Evolutionary conservation across 2,329 filamentous ascomycete species (phyloP).

Genomic region (Magnaporthiopsis incrustans): DNA sequence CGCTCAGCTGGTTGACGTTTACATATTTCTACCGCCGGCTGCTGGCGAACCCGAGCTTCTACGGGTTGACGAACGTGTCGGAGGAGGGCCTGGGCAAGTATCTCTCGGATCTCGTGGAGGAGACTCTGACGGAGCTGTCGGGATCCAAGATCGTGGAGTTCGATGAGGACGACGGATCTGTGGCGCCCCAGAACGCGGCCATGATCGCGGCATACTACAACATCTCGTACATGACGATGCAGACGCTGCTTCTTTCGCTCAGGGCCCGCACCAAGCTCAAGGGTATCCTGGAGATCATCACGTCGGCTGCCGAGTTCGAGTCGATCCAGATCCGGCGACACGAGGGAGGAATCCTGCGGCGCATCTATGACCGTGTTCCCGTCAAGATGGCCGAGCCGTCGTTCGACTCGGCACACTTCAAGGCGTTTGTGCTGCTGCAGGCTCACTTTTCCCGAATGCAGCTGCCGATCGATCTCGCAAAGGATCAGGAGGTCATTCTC

Average conservation of each 20-base stretch:
- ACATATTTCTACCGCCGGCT: conserved; percentile 96
- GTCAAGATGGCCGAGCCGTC: conserved; percentile 87
- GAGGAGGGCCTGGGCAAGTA: conserved; percentile 92
- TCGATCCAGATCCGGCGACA: conserved; percentile 88
- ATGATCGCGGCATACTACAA: conserved; percentile 99
- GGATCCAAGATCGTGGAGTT: conserved; percentile 95
- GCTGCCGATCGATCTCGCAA: conserved; percentile 86
- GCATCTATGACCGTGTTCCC: conserved; percentile 88
- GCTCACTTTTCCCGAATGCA: conserved; percentile 98
- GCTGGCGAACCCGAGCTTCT: conserved; percentile 93
- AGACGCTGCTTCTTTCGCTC: conserved; percentile 90
- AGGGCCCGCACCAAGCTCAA: conserved; percentile 88
- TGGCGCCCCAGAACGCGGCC: conserved; percentile 85
- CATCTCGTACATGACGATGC: conserved; percentile 98
- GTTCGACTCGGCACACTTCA: conserved; percentile 95
- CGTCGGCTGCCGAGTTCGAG: conserved; percentile 94
- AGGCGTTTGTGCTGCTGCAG: conserved; percentile 93
- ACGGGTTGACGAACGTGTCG: conserved; percentile 78
- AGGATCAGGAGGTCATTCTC: conserved; percentile 86
- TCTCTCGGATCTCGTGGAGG: conserved; percentile 90
- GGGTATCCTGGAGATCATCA: conserved; percentile 92
- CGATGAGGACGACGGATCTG: conserved; percentile 85
- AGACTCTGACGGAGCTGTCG: conserved; percentile 78
- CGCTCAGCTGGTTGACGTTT: conserved; percentile 96
- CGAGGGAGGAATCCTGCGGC: conserved; percentile 77